phyloP scores from a whole-genome alignment of 169 alveolate genomes.

The Plasmodium adleri region DNA sequence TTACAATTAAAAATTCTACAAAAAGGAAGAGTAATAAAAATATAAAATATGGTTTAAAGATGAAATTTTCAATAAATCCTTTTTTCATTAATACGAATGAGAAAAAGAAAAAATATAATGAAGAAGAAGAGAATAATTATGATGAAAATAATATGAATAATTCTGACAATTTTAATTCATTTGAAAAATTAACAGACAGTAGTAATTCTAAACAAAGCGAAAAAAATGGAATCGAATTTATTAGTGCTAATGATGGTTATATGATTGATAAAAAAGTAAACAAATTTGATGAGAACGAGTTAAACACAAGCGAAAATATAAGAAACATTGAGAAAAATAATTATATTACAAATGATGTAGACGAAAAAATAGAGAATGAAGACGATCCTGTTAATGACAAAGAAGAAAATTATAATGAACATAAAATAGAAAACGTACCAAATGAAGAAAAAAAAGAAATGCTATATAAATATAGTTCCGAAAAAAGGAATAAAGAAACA shows the following conservation, averaged over 20 bases:
- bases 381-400: background rate
- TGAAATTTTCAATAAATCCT: background rate
- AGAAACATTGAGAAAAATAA: background rate
- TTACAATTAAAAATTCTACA: background rate
- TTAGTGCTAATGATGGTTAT: background rate
- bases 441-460: background rate
- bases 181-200: conserved; percentile 5
- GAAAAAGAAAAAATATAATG: conserved; percentile 1
- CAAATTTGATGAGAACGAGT: background rate
- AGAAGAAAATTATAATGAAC: conserved; percentile 3
- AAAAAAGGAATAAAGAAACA: conserved; percentile 17
- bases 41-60: background rate
- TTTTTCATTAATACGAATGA: background rate
- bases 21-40: background rate
- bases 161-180: background rate
- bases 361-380: background rate
- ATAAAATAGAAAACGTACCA: background rate
- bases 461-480: conserved; percentile 7
- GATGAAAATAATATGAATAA: background rate
- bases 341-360: background rate
- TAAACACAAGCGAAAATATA: background rate
- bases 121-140: background rate
- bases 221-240: background rate
- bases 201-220: conserved; percentile 7
- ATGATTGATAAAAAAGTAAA: background rate